These are phyloP conservation scores for Viola pubescens DNA, from an alignment of 441 rosid species.

Conservation along the genomic window DNA sequence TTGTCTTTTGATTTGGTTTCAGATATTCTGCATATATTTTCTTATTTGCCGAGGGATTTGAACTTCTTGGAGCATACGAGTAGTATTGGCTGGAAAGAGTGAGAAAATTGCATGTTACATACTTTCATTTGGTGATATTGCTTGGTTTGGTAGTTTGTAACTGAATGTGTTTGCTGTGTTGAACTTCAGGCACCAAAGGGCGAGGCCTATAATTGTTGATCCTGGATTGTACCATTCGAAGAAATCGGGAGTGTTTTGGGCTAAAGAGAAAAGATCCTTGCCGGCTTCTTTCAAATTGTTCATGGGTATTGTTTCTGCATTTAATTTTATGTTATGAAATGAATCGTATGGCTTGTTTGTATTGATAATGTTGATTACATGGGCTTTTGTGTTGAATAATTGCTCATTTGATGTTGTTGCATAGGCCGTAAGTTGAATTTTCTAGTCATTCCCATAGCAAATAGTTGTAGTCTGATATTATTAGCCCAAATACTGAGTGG, in stretches of 20 bases:
- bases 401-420: neutral
- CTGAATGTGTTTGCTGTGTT: neutral
- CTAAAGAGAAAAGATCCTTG: slow-evolving; percentile 72
- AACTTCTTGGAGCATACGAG: slow-evolving; percentile 93
- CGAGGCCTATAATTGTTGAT: slow-evolving; percentile 79
- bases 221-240: slow-evolving; percentile 81
- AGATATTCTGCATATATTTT: slow-evolving; percentile 86
- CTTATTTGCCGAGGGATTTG: slow-evolving; percentile 82
- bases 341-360: neutral
- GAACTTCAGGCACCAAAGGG: slow-evolving; percentile 63
- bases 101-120: slow-evolving; percentile 27
- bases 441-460: too few relatives aligned
- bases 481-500: too few relatives aligned
- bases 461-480: too few relatives aligned
- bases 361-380: neutral
- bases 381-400: too few relatives aligned
- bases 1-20: slow-evolving; percentile 15
- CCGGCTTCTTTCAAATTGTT: slow-evolving; percentile 86
- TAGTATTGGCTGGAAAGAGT: slow-evolving; percentile 91
- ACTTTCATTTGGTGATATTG: neutral
- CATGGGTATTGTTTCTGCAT: slow-evolving; percentile 39
- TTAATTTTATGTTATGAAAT: neutral
- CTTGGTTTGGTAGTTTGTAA: neutral
- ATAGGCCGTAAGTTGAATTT: neutral
- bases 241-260: slow-evolving; percentile 80